Conservation (phyloP, 2,329 filamentous ascomycete species). For the Aspergillus ruber region DNA sequence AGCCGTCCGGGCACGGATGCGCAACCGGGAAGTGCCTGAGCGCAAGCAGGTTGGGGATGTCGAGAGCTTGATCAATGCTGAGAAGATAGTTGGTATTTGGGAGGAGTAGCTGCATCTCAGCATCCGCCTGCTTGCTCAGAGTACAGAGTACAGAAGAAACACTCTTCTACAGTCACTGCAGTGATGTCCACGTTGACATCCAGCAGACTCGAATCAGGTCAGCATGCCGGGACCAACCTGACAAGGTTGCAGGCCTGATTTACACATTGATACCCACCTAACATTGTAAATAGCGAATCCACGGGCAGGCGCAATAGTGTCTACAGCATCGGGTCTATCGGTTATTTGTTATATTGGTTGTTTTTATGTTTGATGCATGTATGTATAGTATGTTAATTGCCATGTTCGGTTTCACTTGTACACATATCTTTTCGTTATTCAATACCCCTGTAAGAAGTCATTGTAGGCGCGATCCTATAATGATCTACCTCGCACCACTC, state of each 20-base stretch:
- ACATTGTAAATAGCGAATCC: background rate
- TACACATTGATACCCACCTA: background rate
- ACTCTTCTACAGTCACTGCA: too few species aligned
- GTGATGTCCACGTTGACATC: too few species aligned
- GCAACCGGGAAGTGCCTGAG: constrained; percentile 70
- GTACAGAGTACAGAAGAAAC: background rate
- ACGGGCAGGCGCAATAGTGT: background rate
- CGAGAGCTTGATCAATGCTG: constrained; percentile 64
- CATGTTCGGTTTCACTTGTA: constrained; percentile 1
- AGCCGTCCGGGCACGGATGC: constrained; percentile 63
- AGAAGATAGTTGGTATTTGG: constrained; percentile 9
- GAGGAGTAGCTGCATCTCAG: constrained; percentile 10
- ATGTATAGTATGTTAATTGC: constrained; percentile 5
- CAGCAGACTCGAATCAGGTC: too few species aligned
- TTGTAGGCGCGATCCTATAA: background rate
- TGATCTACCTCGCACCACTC: constrained; percentile 11
- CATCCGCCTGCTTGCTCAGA: background rate
- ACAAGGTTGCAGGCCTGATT: background rate
- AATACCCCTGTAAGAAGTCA: too few species aligned
- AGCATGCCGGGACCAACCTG: too few species aligned
- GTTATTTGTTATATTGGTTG: background rate
- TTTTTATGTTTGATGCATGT: constrained; percentile 9
- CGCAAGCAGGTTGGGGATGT: constrained; percentile 86
- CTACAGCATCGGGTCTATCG: background rate
- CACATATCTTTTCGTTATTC: too few species aligned